Evolutionary conservation across 345 rosid species (phyloP).

Genomic region (Eucalyptus cladocalyx): DNA sequence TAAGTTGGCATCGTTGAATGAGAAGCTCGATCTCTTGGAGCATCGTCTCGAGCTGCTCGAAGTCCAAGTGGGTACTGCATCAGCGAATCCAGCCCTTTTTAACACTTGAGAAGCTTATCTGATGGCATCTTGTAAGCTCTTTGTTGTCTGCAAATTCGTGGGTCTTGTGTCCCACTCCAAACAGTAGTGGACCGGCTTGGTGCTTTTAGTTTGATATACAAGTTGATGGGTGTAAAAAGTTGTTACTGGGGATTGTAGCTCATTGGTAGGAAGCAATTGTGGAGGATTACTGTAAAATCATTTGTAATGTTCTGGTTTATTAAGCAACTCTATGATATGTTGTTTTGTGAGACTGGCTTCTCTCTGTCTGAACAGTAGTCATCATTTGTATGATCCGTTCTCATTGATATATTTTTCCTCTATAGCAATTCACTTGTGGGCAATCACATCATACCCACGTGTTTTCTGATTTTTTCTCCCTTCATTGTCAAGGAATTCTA

Average conservation of each 20-base stretch:
- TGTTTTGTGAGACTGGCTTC: background rate
- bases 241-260: background rate
- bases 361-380: background rate
- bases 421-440: background rate
- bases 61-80: constrained; percentile 85
- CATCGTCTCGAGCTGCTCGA: constrained; percentile 84
- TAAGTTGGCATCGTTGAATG: constrained; percentile 76
- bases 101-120: constrained; percentile 21
- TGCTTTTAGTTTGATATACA: background rate
- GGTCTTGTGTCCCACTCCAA: background rate
- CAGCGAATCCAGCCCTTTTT: constrained; percentile 78
- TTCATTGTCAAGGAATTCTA: background rate
- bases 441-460: background rate
- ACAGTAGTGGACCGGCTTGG: background rate
- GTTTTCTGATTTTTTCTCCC: background rate
- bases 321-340: background rate
- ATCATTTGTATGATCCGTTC: background rate
- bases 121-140: background rate
- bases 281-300: background rate
- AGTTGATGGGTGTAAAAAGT: background rate
- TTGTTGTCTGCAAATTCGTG: background rate
- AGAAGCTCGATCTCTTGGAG: constrained; percentile 79
- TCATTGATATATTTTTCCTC: background rate
- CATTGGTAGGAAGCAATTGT: background rate
- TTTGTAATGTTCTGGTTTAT: background rate